These are phyloP conservation scores for Russula olivacea DNA, from an alignment of 768 basidiomycete species.

Conservation along the genomic window DNA sequence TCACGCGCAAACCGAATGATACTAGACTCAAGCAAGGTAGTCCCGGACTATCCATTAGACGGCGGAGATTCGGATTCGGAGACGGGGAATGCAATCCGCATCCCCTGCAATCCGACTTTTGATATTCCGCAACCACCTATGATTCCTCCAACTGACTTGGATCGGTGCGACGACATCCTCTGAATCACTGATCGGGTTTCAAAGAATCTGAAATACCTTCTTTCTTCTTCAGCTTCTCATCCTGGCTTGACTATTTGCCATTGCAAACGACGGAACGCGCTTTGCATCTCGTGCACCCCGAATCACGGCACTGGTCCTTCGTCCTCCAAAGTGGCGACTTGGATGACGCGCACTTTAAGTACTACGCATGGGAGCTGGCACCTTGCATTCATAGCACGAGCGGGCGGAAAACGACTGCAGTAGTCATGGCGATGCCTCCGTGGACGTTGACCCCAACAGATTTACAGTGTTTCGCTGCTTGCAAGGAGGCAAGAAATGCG, in stretches of 20 bases:
- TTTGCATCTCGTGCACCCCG: constrained; percentile 19
- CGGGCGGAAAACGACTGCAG: constrained; percentile 7
- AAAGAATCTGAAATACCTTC: background rate
- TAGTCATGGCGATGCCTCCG: constrained; percentile 24
- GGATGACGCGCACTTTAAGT: constrained; percentile 14
- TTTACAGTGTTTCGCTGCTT: constrained; percentile 17
- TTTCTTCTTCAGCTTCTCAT: constrained; percentile 6
- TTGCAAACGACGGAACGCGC: constrained; percentile 19
- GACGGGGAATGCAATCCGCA: constrained; percentile 9
- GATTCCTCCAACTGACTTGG: constrained; percentile 14
- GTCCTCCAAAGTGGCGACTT: constrained; percentile 16
- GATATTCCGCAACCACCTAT: constrained; percentile 19
- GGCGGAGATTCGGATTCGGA: constrained; percentile 6
- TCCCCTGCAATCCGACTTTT: constrained; percentile 20
- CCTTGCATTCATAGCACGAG: background rate
- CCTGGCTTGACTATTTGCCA: constrained; percentile 21
- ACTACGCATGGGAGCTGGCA: constrained; percentile 18
- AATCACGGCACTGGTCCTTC: constrained; percentile 15
- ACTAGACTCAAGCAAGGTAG: constrained; percentile 4
- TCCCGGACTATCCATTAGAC: constrained; percentile 9
- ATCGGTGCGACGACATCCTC: constrained; percentile 5
- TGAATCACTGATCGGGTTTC: background rate
- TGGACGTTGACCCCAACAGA: constrained; percentile 21
- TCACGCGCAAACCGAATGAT: background rate
- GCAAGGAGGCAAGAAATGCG: constrained; percentile 14